These are phyloP conservation scores for Verticillium longisporum DNA, from an alignment of 2,329 filamentous ascomycete species.

Conservation along the genomic window DNA sequence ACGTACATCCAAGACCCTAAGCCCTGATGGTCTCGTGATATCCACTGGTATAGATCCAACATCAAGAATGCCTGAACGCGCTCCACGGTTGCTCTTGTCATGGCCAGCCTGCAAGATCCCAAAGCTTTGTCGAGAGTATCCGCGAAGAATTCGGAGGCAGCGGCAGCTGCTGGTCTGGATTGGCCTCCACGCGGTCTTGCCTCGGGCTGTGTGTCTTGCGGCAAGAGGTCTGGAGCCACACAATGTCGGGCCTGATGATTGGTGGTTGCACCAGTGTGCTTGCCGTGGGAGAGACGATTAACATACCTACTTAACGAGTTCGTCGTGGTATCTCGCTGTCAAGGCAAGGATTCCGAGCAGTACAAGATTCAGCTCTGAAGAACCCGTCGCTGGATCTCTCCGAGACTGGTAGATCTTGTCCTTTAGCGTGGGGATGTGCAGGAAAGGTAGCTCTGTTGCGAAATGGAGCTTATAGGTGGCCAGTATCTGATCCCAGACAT, in stretches of 20 bases:
- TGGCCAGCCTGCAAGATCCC: slow-evolving; percentile 37
- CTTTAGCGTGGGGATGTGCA: slow-evolving; percentile 60
- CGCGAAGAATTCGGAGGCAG: slow-evolving; percentile 60
- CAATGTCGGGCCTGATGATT: neutral
- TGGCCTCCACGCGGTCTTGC: slow-evolving; percentile 18
- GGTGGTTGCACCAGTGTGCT: neutral
- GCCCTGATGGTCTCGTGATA: slow-evolving; percentile 48
- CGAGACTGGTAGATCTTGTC: slow-evolving; percentile 38
- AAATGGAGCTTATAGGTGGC: slow-evolving; percentile 66
- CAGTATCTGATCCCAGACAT: slow-evolving; percentile 63
- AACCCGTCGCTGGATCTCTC: slow-evolving; percentile 22
- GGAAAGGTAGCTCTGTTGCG: slow-evolving; percentile 64
- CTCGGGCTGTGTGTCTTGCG: neutral
- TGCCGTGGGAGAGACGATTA: slow-evolving; percentile 25
- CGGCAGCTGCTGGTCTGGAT: slow-evolving; percentile 38
- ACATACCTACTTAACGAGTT: slow-evolving; percentile 49
- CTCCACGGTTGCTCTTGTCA: slow-evolving; percentile 50
- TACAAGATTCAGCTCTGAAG: slow-evolving; percentile 47
- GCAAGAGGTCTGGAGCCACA: slow-evolving; percentile 21
- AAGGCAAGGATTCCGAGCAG: slow-evolving; percentile 62
- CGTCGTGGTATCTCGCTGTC: slow-evolving; percentile 61
- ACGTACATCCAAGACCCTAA: slow-evolving; percentile 60
- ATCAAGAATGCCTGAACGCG: slow-evolving; percentile 63
- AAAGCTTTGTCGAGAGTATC: slow-evolving; percentile 46
- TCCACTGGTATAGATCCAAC: slow-evolving; percentile 68